Percentiles rank a stretch among this genome's conserved stretches.
Conservation (phyloP, 176 grass and related monocot genomes). For the Carex scoparia region DNA sequence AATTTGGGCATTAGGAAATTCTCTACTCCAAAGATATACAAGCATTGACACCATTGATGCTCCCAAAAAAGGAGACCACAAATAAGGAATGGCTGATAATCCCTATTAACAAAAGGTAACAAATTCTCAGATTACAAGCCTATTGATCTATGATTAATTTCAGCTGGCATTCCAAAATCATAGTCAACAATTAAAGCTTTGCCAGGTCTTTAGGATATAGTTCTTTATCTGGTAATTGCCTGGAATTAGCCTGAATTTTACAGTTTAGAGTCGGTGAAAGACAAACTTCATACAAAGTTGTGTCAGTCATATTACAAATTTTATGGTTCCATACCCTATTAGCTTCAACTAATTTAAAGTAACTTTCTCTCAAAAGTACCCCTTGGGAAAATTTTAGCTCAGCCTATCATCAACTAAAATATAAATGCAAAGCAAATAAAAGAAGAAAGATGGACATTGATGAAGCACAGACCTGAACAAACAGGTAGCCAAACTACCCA, state of each 20-base stretch:
- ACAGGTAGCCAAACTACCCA: background rate
- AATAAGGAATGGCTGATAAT: slow-evolving; percentile 48
- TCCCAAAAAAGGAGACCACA: slow-evolving; percentile 29
- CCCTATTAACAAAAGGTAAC: slow-evolving; percentile 32
- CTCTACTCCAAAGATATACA: slow-evolving; percentile 96
- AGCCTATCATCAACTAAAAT: background rate
- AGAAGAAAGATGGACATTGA: background rate
- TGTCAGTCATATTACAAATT: background rate
- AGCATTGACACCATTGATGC: slow-evolving; percentile 79
- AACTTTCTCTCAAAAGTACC: background rate
- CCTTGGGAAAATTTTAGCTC: background rate
- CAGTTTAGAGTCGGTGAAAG: background rate
- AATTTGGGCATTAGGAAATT: slow-evolving; percentile 84
- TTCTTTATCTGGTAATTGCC: background rate
- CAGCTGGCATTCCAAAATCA: background rate
- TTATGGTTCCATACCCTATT: background rate
- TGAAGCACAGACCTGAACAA: background rate
- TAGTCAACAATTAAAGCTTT: background rate
- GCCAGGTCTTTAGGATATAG: background rate
- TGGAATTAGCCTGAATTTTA: background rate
- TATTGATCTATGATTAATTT: background rate
- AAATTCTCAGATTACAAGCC: background rate
- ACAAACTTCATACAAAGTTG: background rate
- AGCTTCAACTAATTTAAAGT: background rate
- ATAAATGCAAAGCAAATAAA: background rate